These are phyloP conservation scores for Penicillium bialowiezense DNA, from an alignment of 495 filamentous ascomycete species.

Conservation along the genomic window DNA sequence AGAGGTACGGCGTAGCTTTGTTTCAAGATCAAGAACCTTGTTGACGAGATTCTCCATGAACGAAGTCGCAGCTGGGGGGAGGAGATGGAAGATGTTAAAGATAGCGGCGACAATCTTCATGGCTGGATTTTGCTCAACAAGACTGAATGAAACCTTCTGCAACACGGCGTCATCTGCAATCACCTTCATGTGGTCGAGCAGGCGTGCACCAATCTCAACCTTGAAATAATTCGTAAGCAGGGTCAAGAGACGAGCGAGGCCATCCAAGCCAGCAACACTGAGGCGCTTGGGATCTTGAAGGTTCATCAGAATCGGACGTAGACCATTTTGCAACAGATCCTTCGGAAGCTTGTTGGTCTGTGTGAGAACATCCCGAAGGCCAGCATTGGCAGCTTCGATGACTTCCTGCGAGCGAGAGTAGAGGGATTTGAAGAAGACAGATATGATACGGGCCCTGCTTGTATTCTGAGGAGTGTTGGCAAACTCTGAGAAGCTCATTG, in stretches of 20 bases:
- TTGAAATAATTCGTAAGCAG: constrained; percentile 98
- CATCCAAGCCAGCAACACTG: constrained; percentile 85
- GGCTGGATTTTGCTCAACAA: constrained; percentile 84
- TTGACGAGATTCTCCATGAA: constrained; percentile 90
- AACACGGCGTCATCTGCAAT: constrained; percentile 78
- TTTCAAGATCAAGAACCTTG: constrained; percentile 83
- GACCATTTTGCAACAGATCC: constrained; percentile 88
- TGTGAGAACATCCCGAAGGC: constrained; percentile 76
- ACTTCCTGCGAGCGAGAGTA: constrained; percentile 90
- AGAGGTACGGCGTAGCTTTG: constrained; percentile 81
- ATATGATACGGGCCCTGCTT: constrained; percentile 79
- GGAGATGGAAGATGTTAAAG: constrained; percentile 92
- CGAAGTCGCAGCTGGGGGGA: constrained; percentile 81
- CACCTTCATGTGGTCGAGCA: constrained; percentile 88
- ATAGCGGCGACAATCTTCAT: constrained; percentile 94
- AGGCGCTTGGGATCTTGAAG: constrained; percentile 90
- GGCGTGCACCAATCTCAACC: constrained; percentile 87
- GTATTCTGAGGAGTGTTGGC: constrained; percentile 64
- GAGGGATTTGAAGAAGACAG: constrained; percentile 95
- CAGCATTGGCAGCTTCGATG: constrained; percentile 89
- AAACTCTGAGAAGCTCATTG: constrained; percentile 90
- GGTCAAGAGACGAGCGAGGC: constrained; percentile 81
- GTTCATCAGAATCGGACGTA: constrained; percentile 92
- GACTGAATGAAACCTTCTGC: constrained; percentile 88
- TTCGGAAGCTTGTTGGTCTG: constrained; percentile 92